A percentile compares a stretch with the other conserved stretches of the same genome.
phyloP scores from a whole-genome alignment of 305 asterid species.

The Solanum hybrid region DNA sequence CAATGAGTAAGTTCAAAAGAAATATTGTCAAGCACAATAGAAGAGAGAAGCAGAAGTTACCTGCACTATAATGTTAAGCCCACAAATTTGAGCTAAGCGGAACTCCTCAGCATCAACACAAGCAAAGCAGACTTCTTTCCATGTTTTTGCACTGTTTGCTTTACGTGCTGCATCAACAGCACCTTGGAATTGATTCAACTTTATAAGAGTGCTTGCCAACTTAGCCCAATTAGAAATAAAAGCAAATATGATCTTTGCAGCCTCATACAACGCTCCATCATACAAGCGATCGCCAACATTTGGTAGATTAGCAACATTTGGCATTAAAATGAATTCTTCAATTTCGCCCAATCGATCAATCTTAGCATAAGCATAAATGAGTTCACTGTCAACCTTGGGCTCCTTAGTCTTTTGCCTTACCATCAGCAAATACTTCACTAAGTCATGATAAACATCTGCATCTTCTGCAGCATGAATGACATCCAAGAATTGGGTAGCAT shows the following conservation, averaged over 20 bases:
- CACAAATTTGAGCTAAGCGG: constrained; percentile 99
- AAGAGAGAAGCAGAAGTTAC: constrained; percentile 20
- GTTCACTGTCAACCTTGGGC: constrained; percentile 98
- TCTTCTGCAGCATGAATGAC: constrained; percentile 89
- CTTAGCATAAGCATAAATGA: constrained; percentile 95
- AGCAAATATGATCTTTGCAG: constrained; percentile 92
- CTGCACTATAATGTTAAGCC: constrained; percentile 88
- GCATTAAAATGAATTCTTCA: constrained; percentile 96
- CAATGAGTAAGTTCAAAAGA: background rate
- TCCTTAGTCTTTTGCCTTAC: constrained; percentile 95
- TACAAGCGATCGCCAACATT: constrained; percentile 96
- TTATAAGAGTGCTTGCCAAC: constrained; percentile 81
- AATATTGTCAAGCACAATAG: background rate
- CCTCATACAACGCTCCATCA: constrained; percentile 88
- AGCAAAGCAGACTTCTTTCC: constrained; percentile 97
- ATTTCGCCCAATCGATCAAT: constrained; percentile 89
- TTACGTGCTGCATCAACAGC: constrained; percentile 92
- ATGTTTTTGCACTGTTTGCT: constrained; percentile 95
- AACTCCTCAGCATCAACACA: constrained; percentile 95
- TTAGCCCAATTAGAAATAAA: constrained; percentile 95
- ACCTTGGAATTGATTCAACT: constrained; percentile 71
- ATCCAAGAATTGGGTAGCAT: constrained; percentile 84
- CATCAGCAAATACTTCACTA: constrained; percentile 93
- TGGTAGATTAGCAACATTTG: constrained; percentile 98
- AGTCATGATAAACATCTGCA: constrained; percentile 79